A percentile compares a stretch with the other conserved stretches of the same genome.
phyloP scores from a whole-genome alignment of 75 land plant species.

The Ceratopteris richardii region DNA sequence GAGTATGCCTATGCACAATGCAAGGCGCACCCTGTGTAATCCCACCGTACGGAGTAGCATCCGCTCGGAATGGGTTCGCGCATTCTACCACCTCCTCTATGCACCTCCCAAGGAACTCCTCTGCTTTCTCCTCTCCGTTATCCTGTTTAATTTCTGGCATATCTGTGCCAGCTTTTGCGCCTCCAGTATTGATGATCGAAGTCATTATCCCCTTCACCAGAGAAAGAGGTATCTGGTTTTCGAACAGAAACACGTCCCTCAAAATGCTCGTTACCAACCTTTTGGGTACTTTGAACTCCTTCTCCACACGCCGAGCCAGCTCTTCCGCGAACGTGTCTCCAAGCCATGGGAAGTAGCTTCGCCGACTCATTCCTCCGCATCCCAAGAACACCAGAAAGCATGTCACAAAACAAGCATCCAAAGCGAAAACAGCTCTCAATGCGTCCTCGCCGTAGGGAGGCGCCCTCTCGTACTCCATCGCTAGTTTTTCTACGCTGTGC shows the following conservation, averaged over 20 bases:
- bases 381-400: not conserved
- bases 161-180: not conserved
- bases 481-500: not conserved
- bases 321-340: not conserved
- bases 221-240: not conserved
- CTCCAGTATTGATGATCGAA: not conserved
- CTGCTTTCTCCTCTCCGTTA: not conserved
- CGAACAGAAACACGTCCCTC: not conserved
- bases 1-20: not conserved
- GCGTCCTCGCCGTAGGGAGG: not conserved
- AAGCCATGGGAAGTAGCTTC: not conserved
- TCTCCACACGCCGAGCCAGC: not conserved
- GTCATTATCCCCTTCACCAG: conserved; percentile 2
- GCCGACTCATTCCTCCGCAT: not conserved
- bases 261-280: not conserved
- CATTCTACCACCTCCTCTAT: not conserved
- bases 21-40: too few relatives aligned
- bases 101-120: not conserved
- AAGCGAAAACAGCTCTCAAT: too few relatives aligned
- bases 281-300: not conserved
- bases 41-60: not conserved
- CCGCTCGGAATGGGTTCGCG: not conserved
- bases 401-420: not conserved
- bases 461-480: not conserved
- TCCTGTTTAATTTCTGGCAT: not conserved